Evolutionary conservation across 306 rosid species (phyloP).

Genomic region (Mimosa pudica): DNA sequence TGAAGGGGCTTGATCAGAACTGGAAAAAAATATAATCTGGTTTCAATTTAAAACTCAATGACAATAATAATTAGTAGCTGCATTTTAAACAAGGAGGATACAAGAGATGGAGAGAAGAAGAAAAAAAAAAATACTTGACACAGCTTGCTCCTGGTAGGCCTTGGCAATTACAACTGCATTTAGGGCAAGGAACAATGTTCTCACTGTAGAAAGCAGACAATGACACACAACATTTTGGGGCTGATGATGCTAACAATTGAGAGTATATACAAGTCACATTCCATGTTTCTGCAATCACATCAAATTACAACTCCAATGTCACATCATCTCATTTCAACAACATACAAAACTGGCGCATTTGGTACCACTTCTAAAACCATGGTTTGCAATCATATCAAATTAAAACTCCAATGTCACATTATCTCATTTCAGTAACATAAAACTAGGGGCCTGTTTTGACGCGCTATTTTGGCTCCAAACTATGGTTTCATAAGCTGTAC

Average conservation of each 20-base stretch:
- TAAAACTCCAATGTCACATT: too few relatives aligned
- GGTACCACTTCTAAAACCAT: too few relatives aligned
- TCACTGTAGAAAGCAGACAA: constrained; percentile 73
- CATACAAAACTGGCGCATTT: not conserved
- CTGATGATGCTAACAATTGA: constrained; percentile 56
- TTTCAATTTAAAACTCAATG: not conserved
- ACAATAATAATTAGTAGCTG: not conserved
- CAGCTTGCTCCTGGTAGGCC: constrained; percentile 59
- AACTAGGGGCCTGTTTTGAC: too few relatives aligned
- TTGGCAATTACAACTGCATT: constrained; percentile 79
- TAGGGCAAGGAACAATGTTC: constrained; percentile 67
- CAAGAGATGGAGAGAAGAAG: constrained; percentile 7
- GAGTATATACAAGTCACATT: constrained; percentile 75
- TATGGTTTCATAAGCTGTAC: too few relatives aligned
- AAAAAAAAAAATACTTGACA: constrained; percentile 46
- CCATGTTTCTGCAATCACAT: constrained; percentile 66
- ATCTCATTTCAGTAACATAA: too few relatives aligned
- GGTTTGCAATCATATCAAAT: too few relatives aligned
- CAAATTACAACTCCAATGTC: constrained; percentile 23
- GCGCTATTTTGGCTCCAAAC: too few relatives aligned
- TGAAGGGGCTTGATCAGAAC: constrained; percentile 48
- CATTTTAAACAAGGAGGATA: not conserved
- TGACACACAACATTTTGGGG: constrained; percentile 82
- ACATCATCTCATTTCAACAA: not conserved
- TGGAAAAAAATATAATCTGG: constrained; percentile 17